A percentile compares a stretch with the other conserved stretches of the same genome.
phyloP scores from a whole-genome alignment of 2,329 filamentous ascomycete genomes.

The Claviceps sorghi region DNA sequence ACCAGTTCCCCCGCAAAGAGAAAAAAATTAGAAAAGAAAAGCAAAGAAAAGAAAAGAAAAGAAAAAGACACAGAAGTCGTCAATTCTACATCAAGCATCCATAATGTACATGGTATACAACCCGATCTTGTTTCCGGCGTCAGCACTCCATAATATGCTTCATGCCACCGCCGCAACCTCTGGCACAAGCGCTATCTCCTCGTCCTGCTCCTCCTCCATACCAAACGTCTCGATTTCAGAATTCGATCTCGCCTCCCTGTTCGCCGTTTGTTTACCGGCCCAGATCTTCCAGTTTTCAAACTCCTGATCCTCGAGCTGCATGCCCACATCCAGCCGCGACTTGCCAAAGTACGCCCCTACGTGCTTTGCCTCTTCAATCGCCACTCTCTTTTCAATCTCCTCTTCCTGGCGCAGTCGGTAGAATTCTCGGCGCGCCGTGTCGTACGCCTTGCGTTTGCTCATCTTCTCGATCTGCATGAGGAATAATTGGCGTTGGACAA shows the following conservation, averaged over 20 bases:
- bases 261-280: constrained; percentile 40
- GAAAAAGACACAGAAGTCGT: neutral
- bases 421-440: constrained; percentile 76
- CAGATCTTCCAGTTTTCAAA: constrained; percentile 79
- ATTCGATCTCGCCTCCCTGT: constrained; percentile 24
- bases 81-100: constrained; percentile 6
- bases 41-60: neutral
- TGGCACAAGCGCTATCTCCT: constrained; percentile 8
- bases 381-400: constrained; percentile 69
- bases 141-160: neutral
- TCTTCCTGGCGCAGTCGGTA: constrained; percentile 70
- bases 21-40: too few species aligned
- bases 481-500: constrained; percentile 82
- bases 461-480: constrained; percentile 55
- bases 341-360: constrained; percentile 84
- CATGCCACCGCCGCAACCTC: constrained; percentile 6
- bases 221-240: constrained; percentile 30
- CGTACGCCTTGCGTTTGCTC: constrained; percentile 60
- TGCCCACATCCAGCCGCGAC: constrained; percentile 57
- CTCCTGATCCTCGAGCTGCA: constrained; percentile 64
- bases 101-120: constrained; percentile 11
- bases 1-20: neutral
- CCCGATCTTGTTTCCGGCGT: neutral
- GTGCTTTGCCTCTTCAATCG: constrained; percentile 72
- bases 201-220: constrained; percentile 17